phyloP scores from a whole-genome alignment of 169 alveolate genomes.

The Perkinsus marinus region DNA sequence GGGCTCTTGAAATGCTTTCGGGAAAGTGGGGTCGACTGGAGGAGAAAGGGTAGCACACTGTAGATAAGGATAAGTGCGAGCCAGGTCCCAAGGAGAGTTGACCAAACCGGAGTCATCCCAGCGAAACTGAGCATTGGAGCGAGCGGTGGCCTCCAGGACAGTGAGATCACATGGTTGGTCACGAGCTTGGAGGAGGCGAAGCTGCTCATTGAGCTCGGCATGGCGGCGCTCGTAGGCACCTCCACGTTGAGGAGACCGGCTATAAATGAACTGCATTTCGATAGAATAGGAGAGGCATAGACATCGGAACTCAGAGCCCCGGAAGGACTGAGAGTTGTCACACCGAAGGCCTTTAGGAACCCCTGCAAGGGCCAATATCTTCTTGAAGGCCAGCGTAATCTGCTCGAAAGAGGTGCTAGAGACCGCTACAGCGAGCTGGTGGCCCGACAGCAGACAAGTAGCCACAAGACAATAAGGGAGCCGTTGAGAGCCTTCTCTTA shows the following conservation, averaged over 20 bases:
- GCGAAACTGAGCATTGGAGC: not conserved
- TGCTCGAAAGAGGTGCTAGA: not conserved
- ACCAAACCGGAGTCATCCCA: not conserved
- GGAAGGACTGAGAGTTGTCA: not conserved
- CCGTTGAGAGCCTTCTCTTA: not conserved
- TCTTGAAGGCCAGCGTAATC: not conserved
- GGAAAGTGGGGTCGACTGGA: not conserved
- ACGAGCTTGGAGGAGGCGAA: not conserved
- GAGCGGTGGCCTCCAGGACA: not conserved
- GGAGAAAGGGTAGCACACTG: not conserved
- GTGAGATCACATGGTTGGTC: not conserved
- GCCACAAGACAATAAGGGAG: not conserved
- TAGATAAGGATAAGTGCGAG: not conserved
- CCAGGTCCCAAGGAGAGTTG: not conserved
- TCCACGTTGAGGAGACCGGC: not conserved
- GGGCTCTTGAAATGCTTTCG: not conserved
- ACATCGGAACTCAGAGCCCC: not conserved
- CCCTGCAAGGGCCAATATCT: not conserved
- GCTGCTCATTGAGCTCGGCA: not conserved
- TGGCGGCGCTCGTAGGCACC: not conserved
- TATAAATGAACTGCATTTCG: not conserved
- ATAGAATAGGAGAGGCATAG: not conserved
- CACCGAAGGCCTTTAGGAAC: not conserved
- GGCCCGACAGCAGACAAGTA: not conserved
- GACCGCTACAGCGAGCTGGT: not conserved